phyloP scores from a whole-genome alignment of 345 rosid species.

The Firmiana major region DNA sequence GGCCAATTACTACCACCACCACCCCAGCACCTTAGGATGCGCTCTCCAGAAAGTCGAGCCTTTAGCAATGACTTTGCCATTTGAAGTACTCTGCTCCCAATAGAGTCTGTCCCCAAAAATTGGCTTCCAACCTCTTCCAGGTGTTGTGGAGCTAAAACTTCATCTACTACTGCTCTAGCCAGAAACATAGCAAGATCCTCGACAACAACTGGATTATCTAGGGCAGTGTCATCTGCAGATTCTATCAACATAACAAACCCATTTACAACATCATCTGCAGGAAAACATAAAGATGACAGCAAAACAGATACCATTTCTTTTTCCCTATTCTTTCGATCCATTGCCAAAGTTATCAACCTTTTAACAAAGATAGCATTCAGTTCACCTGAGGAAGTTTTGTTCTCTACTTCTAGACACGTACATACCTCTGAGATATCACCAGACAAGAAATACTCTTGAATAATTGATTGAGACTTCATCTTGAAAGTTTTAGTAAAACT shows the following conservation, averaged over 20 bases:
- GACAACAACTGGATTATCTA: constrained; percentile 72
- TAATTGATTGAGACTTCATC: constrained; percentile 57
- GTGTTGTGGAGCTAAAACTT: constrained; percentile 71
- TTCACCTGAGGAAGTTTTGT: constrained; percentile 35
- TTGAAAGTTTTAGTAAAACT: constrained; percentile 42
- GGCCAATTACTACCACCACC: constrained; percentile 56
- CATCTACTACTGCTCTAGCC: constrained; percentile 80
- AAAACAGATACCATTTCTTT: constrained; percentile 86
- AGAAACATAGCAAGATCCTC: constrained; percentile 88
- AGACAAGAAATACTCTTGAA: constrained; percentile 66
- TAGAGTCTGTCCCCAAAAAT: constrained; percentile 43
- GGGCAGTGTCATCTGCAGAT: constrained; percentile 83
- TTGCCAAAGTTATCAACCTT: constrained; percentile 66
- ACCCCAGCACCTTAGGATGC: constrained; percentile 87
- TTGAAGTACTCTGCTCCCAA: constrained; percentile 58
- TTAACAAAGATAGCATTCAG: constrained; percentile 68
- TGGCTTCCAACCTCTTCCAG: constrained; percentile 58
- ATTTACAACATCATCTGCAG: constrained; percentile 55
- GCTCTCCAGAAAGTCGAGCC: constrained; percentile 72
- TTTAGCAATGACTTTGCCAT: constrained; percentile 73
- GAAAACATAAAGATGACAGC: constrained; percentile 63
- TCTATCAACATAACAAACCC: constrained; percentile 70
- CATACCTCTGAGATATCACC: constrained; percentile 64
- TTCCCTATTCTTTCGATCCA: constrained; percentile 86
- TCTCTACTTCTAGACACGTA: constrained; percentile 59